These are phyloP conservation scores for Fusarium sulawesiense DNA, from an alignment of 2,329 filamentous ascomycete genomes.

Conservation along the genomic window DNA sequence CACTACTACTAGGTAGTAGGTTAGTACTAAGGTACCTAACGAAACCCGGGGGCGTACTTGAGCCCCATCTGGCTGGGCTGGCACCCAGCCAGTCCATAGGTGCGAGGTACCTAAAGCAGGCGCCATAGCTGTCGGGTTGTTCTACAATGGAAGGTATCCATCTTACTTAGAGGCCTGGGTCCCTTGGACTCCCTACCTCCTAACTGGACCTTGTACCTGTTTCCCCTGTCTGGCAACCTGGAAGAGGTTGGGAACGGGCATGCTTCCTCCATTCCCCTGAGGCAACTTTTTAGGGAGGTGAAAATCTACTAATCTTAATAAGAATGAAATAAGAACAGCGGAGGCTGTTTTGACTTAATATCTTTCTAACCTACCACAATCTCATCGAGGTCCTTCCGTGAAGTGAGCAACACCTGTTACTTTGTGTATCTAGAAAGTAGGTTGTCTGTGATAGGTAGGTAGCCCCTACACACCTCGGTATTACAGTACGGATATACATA, in stretches of 20 bases:
- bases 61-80: neutral
- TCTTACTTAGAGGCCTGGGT: no score
- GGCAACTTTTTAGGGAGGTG: neutral
- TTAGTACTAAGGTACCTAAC: neutral
- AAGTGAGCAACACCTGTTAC: neutral
- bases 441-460: neutral
- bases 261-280: slow-evolving; percentile 26
- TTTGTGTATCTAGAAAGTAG: neutral
- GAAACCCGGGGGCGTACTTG: neutral
- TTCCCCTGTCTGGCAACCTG: neutral
- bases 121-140: no score
- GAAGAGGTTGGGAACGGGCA: slow-evolving; percentile 22
- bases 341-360: neutral
- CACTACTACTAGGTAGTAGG: neutral
- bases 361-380: neutral
- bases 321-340: neutral
- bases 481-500: neutral
- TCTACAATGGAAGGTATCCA: neutral
- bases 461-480: neutral
- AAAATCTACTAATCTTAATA: neutral
- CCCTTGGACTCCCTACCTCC: slow-evolving; percentile 10
- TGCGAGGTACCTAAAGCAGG: neutral
- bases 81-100: neutral
- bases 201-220: neutral
- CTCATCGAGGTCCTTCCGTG: neutral